phyloP scores from a whole-genome alignment of 805 yeast genomes.

The Geotrichum ghanense region DNA sequence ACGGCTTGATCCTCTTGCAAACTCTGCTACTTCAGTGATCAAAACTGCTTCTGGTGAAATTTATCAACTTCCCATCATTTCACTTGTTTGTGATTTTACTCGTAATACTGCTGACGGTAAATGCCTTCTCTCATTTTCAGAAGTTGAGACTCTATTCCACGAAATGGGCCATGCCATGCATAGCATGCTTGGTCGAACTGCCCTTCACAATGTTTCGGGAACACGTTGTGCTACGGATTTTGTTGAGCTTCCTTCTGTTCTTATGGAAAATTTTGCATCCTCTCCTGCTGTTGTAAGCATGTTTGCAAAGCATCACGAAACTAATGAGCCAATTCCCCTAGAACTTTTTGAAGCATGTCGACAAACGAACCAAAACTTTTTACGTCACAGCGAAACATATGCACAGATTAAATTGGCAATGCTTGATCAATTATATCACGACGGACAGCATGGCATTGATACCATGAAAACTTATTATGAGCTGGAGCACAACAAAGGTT shows the following conservation, averaged over 20 bases:
- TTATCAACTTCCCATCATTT: constrained; percentile 81
- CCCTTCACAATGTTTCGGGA: constrained; percentile 84
- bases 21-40: constrained; percentile 5
- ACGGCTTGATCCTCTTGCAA: constrained; percentile 1
- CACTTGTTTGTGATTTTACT: constrained; percentile 74
- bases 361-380: constrained; percentile 38
- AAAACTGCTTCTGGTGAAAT: constrained; percentile 30
- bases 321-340: constrained; percentile 49
- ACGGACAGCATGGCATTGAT: constrained; percentile 33
- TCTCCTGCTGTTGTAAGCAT: constrained; percentile 63
- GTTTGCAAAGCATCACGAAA: constrained; percentile 62
- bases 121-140: constrained; percentile 57
- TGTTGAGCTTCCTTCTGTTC: constrained; percentile 91
- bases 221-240: constrained; percentile 94
- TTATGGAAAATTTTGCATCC: constrained; percentile 87
- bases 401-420: constrained; percentile 86
- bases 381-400: constrained; percentile 63
- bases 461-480: constrained; percentile 54
- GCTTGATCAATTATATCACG: constrained; percentile 73
- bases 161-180: constrained; percentile 99
- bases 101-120: constrained; percentile 30
- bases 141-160: constrained; percentile 89
- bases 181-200: constrained; percentile 88
- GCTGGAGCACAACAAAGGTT: constrained; percentile 44
- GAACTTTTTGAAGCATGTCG: constrained; percentile 36